These are phyloP conservation scores for Lachnellula arida DNA, from an alignment of 2,329 filamentous ascomycete genomes.

Conservation along the genomic window DNA sequence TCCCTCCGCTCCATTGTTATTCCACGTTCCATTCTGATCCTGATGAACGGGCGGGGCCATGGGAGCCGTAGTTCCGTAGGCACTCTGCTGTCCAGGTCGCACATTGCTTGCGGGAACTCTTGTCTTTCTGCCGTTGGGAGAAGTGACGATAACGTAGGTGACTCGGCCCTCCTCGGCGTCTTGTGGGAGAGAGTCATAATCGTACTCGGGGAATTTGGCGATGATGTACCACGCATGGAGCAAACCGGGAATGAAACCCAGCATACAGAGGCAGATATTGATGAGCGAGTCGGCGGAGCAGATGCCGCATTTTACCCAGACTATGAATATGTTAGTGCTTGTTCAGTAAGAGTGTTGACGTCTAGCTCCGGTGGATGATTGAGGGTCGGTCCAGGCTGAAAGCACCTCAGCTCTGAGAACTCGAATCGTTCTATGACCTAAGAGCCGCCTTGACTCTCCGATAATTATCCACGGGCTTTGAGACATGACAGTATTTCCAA, in stretches of 20 bases:
- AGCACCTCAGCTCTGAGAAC: no score
- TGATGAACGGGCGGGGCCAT: slow-evolving; percentile 32
- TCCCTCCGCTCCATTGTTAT: slow-evolving; percentile 31
- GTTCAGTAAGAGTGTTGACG: background rate
- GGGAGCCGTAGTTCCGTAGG: slow-evolving; percentile 31
- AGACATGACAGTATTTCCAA: background rate
- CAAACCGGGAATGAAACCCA: slow-evolving; percentile 79
- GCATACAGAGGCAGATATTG: slow-evolving; percentile 83
- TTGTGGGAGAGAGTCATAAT: slow-evolving; percentile 59
- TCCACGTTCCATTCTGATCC: slow-evolving; percentile 29
- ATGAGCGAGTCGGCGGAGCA: slow-evolving; percentile 91
- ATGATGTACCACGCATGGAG: slow-evolving; percentile 99
- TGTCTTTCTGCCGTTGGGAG: slow-evolving; percentile 35
- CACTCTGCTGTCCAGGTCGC: slow-evolving; percentile 18
- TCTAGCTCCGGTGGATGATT: background rate
- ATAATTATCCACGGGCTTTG: background rate
- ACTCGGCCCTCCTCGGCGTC: slow-evolving; percentile 57
- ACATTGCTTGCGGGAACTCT: slow-evolving; percentile 25
- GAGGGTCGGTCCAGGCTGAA: background rate
- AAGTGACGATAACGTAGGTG: slow-evolving; percentile 72
- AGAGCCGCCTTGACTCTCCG: background rate
- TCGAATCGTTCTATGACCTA: no score
- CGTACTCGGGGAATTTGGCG: slow-evolving; percentile 74
- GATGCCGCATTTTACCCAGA: slow-evolving; percentile 95
- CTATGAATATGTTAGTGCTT: slow-evolving; percentile 41